These are phyloP conservation scores for Teunomyces gatunensis DNA, from an alignment of 805 yeast genomes.

Conservation along the genomic window DNA sequence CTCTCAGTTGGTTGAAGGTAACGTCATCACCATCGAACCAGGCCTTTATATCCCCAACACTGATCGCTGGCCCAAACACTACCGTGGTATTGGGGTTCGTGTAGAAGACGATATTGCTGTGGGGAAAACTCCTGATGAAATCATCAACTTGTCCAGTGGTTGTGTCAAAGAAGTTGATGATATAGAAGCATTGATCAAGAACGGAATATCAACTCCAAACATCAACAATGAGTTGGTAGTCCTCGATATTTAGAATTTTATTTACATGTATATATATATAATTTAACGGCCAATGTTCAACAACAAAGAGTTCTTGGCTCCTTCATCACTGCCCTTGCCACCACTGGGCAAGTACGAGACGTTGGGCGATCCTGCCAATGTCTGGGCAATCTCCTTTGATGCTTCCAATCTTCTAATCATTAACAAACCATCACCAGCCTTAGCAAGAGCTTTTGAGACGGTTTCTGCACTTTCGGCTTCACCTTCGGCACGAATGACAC, in stretches of 20 bases:
- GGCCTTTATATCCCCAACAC: constrained; percentile 85
- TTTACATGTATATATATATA: background rate
- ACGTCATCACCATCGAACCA: constrained; percentile 93
- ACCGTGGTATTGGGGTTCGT: constrained; percentile 87
- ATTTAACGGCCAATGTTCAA: constrained; percentile 72
- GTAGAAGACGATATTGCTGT: constrained; percentile 92
- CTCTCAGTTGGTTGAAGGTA: constrained; percentile 56
- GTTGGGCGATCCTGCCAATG: constrained; percentile 79
- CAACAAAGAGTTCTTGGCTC: constrained; percentile 53
- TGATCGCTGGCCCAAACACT: constrained; percentile 72
- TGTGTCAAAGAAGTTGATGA: constrained; percentile 86
- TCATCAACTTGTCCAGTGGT: constrained; percentile 62
- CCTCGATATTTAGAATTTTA: constrained; percentile 8
- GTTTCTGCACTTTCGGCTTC: constrained; percentile 98
- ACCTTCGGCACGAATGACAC: constrained; percentile 96
- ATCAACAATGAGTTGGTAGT: constrained; percentile 33
- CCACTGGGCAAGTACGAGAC: constrained; percentile 83
- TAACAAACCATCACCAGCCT: constrained; percentile 94
- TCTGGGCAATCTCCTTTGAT: constrained; percentile 88
- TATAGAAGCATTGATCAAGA: constrained; percentile 63
- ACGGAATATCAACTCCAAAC: constrained; percentile 56
- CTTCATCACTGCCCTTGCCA: constrained; percentile 33
- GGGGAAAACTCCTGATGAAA: constrained; percentile 54
- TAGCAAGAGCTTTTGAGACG: constrained; percentile 86
- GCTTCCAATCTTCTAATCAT: constrained; percentile 95